Evolutionary conservation across 2,329 filamentous ascomycete species (phyloP).

Genomic region (Teratosphaeria viscida): DNA sequence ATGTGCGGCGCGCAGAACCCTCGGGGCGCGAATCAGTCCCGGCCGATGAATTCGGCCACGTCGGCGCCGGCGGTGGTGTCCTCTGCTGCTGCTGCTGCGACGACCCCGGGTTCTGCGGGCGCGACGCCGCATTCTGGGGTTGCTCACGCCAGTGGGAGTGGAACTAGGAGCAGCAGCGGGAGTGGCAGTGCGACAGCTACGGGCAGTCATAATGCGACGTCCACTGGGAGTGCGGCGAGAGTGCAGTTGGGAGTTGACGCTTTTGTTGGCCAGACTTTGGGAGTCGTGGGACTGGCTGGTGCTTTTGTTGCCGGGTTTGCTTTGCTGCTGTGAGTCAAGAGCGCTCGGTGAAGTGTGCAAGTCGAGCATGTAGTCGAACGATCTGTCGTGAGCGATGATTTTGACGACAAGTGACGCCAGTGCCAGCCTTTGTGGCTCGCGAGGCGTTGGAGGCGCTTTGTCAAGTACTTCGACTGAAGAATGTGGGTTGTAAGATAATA

Average conservation of each 20-base stretch:
- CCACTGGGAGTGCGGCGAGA: constrained; percentile 21
- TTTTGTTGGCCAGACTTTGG: constrained; percentile 46
- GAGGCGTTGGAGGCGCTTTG: neutral
- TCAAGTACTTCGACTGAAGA: neutral
- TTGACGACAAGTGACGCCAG: neutral
- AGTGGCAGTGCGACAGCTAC: constrained; percentile 8
- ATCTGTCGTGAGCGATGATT: neutral
- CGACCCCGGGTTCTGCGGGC: constrained; percentile 10
- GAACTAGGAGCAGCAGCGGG: too few species aligned
- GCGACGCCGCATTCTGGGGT: constrained; percentile 36
- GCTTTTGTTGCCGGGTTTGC: constrained; percentile 50
- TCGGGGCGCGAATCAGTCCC: constrained; percentile 46
- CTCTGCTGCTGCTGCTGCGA: constrained; percentile 18
- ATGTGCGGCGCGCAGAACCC: constrained; percentile 64
- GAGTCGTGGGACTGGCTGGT: constrained; percentile 43
- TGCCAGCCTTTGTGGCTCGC: neutral
- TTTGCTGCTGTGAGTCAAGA: constrained; percentile 18
- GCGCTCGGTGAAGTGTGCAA: neutral
- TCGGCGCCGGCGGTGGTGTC: constrained; percentile 14
- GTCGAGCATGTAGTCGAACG: neutral
- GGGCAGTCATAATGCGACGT: too few species aligned
- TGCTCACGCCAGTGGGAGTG: constrained; percentile 17
- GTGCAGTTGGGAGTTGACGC: constrained; percentile 27
- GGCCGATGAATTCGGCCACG: constrained; percentile 36
- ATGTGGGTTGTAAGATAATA: neutral